phyloP scores from a whole-genome alignment of 179 eudicot genomes.

The Drosera spatulata region DNA sequence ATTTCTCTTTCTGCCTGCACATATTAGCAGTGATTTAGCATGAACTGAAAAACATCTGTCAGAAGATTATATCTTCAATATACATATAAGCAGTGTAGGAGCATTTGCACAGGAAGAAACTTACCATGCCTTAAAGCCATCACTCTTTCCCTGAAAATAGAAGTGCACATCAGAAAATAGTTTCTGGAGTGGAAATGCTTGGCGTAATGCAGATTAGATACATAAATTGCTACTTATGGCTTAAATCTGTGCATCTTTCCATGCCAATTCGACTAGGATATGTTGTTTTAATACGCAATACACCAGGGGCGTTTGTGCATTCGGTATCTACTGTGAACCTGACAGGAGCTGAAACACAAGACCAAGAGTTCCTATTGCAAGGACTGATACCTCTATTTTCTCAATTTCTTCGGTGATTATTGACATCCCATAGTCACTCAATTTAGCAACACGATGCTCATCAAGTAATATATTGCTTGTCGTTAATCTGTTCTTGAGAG shows the following conservation, averaged over 20 bases:
- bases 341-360: not conserved
- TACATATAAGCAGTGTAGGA: too few species aligned
- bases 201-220: too few species aligned
- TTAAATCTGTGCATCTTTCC: too few species aligned
- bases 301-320: too few species aligned
- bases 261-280: too few species aligned
- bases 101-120: conserved; percentile 2
- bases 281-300: too few species aligned
- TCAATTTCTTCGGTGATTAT: conserved; percentile 41
- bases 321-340: too few species aligned
- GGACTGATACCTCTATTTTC: conserved; percentile 23
- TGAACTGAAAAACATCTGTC: not conserved
- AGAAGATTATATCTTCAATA: too few species aligned
- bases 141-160: conserved; percentile 31
- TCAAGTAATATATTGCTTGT: conserved; percentile 51
- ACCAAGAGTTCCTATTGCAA: not conserved
- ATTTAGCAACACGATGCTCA: conserved; percentile 58
- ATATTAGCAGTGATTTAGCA: not conserved
- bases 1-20: conserved; percentile 30
- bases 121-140: conserved; percentile 33
- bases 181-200: not conserved
- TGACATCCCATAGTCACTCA: conserved; percentile 67
- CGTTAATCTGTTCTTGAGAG: conserved; percentile 36
- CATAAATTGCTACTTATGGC: too few species aligned
- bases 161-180: conserved; percentile 4